phyloP scores from a whole-genome alignment of 179 eudicot genomes.

The Gypsophila paniculata region DNA sequence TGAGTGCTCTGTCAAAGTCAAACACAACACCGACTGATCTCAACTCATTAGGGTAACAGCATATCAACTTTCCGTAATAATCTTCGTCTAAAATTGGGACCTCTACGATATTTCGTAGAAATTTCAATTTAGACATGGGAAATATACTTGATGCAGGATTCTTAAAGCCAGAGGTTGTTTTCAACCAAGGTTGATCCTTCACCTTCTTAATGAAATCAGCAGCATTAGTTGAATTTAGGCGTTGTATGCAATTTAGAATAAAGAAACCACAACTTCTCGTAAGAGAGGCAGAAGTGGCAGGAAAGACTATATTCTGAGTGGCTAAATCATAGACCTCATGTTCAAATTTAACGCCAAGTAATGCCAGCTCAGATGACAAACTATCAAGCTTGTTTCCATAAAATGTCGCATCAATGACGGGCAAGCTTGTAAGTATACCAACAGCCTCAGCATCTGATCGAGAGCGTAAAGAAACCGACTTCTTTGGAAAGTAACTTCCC shows the following conservation, averaged over 20 bases:
- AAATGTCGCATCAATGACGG: conserved; percentile 22
- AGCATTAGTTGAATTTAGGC: conserved; percentile 5
- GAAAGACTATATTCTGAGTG: conserved; percentile 17
- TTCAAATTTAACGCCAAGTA: conserved; percentile 24
- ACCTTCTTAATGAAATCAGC: too few relatives aligned
- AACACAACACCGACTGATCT: conserved; percentile 25
- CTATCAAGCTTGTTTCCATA: conserved; percentile 22
- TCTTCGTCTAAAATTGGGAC: conserved; percentile 23
- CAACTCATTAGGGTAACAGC: conserved; percentile 18
- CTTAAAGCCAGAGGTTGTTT: conserved; percentile 22
- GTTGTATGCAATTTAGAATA: conserved; percentile 29
- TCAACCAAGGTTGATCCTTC: conserved; percentile 11
- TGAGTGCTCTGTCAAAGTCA: conserved; percentile 7
- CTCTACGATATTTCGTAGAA: conserved; percentile 16
- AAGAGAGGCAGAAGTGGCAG: conserved; percentile 12
- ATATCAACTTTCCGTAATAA: conserved; percentile 20
- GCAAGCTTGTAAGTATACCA: conserved; percentile 19
- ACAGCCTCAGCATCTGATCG: conserved; percentile 25
- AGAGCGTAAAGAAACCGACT: conserved; percentile 21
- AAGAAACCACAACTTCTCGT: conserved; percentile 26
- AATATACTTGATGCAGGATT: conserved; percentile 25
- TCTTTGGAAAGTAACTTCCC: conserved; percentile 22
- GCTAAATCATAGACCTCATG: conserved; percentile 16
- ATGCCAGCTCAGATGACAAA: conserved; percentile 27
- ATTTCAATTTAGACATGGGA: neutral